These are phyloP conservation scores for Castanea crenata DNA, from an alignment of 306 rosid species.

Conservation along the genomic window DNA sequence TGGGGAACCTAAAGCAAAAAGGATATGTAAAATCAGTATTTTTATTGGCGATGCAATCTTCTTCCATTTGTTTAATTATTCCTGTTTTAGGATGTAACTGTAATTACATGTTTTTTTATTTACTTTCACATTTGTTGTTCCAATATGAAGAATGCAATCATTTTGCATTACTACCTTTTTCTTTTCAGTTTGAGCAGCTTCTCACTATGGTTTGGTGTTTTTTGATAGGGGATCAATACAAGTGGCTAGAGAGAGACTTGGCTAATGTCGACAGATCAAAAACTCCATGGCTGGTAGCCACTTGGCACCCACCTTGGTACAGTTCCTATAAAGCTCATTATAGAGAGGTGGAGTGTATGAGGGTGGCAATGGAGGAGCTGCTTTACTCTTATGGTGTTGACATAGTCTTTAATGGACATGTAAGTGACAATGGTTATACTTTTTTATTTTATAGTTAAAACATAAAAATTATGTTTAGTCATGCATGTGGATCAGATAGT, in stretches of 20 bases:
- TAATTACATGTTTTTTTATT: background rate
- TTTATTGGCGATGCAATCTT: background rate
- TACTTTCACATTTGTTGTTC: background rate
- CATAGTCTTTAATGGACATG: constrained; percentile 81
- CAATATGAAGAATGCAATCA: background rate
- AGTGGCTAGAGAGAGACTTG: constrained; percentile 85
- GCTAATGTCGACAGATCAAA: constrained; percentile 56
- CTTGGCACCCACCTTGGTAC: constrained; percentile 94
- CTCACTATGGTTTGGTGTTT: background rate
- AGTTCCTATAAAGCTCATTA: constrained; percentile 70
- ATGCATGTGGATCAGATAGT: background rate
- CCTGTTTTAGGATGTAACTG: background rate
- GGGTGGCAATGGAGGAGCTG: constrained; percentile 64
- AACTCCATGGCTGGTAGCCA: constrained; percentile 87
- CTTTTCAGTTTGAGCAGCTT: background rate
- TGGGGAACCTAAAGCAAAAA: background rate
- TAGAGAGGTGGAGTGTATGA: constrained; percentile 86
- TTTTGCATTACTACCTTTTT: background rate
- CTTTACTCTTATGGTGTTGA: constrained; percentile 72
- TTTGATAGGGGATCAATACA: constrained; percentile 59
- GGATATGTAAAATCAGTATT: background rate
- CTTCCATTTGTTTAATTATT: background rate
- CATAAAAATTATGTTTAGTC: background rate
- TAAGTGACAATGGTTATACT: constrained; percentile 39
- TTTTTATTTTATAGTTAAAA: constrained; percentile 7